Conservation (phyloP, 768 basidiomycete genomes). For the Xerocomellus chrysenteron region DNA sequence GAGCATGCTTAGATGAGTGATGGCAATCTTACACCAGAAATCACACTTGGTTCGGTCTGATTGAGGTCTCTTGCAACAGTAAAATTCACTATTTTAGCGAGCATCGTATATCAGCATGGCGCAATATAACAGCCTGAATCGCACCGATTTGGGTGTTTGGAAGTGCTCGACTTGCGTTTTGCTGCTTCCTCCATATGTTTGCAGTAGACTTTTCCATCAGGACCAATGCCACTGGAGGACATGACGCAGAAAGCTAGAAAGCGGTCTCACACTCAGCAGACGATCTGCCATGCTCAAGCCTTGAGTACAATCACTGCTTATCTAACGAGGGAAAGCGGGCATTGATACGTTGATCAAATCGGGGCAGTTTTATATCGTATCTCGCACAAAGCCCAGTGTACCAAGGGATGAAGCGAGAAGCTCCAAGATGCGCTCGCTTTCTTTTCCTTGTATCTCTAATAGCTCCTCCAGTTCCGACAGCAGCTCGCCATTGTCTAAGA, state of each 20-base stretch:
- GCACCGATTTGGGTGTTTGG: constrained; percentile 40
- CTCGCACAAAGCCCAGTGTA: constrained; percentile 73
- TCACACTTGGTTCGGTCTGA: constrained; percentile 17
- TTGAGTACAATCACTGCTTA: constrained; percentile 11
- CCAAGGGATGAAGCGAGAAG: constrained; percentile 73
- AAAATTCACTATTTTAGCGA: constrained; percentile 35
- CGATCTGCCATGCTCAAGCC: neutral
- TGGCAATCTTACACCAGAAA: constrained; percentile 40
- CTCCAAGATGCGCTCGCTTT: constrained; percentile 76
- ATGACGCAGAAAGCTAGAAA: constrained; percentile 7
- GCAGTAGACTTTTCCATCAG: constrained; percentile 39
- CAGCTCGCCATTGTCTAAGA: constrained; percentile 72
- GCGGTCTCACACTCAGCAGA: neutral
- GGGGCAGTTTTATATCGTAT: constrained; percentile 43
- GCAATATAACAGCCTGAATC: constrained; percentile 7
- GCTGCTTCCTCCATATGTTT: constrained; percentile 34
- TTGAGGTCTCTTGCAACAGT: constrained; percentile 34
- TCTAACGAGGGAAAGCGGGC: constrained; percentile 13
- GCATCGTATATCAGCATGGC: constrained; percentile 4
- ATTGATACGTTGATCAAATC: neutral
- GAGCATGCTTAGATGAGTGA: neutral
- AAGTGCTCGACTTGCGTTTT: constrained; percentile 34
- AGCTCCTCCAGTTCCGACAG: constrained; percentile 55
- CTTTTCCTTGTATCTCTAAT: constrained; percentile 63
- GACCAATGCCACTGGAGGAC: constrained; percentile 20